A percentile compares a stretch with the other conserved stretches of the same genome.
Conservation (phyloP, 2,329 filamentous ascomycete genomes). For the Zalaria sp. region DNA sequence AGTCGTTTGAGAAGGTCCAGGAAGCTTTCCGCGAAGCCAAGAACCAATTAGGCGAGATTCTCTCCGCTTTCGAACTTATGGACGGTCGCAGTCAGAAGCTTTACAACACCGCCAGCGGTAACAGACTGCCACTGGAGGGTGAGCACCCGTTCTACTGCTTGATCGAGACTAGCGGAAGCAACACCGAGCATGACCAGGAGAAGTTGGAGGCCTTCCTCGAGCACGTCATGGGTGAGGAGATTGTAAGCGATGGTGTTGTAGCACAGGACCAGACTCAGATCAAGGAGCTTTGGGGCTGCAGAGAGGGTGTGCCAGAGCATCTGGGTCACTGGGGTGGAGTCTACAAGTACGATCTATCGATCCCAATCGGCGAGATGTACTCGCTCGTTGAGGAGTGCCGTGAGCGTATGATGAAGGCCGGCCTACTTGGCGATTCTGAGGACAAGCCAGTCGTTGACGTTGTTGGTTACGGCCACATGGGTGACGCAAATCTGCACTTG, state of each 20-base stretch:
- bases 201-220: slow-evolving; percentile 88
- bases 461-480: slow-evolving; percentile 98
- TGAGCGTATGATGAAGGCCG: slow-evolving; percentile 55
- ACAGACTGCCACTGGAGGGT: slow-evolving; percentile 66
- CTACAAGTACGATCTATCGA: slow-evolving; percentile 98
- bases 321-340: slow-evolving; percentile 84
- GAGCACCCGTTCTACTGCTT: slow-evolving; percentile 92
- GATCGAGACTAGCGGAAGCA: slow-evolving; percentile 90
- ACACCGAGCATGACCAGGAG: slow-evolving; percentile 78
- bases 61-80: slow-evolving; percentile 97
- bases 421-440: slow-evolving; percentile 59
- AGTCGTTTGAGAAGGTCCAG: slow-evolving; percentile 82
- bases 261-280: slow-evolving; percentile 90
- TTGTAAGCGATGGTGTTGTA: slow-evolving; percentile 78
- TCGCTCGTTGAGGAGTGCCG: slow-evolving; percentile 74
- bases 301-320: slow-evolving; percentile 84
- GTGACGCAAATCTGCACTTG: slow-evolving; percentile 86
- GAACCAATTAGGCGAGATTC: slow-evolving; percentile 77
- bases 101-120: slow-evolving; percentile 59
- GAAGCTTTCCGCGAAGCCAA: slow-evolving; percentile 81
- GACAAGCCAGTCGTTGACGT: slow-evolving; percentile 72
- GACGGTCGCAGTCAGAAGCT: slow-evolving; percentile 69
- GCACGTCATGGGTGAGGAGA: slow-evolving; percentile 74
- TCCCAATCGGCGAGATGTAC: slow-evolving; percentile 80
- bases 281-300: slow-evolving; percentile 74